Conservation (phyloP, 2,329 filamentous ascomycete genomes). For the Claviceps lovelessii region DNA sequence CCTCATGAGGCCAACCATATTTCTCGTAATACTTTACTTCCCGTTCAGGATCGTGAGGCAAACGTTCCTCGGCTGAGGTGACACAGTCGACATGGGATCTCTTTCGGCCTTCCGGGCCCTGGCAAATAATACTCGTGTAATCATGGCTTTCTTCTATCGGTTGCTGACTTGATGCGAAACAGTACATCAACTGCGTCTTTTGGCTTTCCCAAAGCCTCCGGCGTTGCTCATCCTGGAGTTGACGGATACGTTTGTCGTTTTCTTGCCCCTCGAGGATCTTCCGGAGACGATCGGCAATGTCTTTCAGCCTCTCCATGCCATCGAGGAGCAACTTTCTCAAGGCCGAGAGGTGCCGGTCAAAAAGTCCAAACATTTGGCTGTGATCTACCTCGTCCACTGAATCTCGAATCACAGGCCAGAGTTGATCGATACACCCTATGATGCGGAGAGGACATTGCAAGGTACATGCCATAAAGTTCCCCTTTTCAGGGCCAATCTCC, state of each 20-base stretch:
- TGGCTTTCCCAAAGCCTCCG: neutral
- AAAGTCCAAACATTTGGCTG: neutral
- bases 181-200: slow-evolving; percentile 8
- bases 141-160: neutral
- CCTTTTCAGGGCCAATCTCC: neutral
- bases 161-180: slow-evolving; percentile 7
- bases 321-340: neutral
- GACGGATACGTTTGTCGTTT: neutral
- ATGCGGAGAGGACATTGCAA: slow-evolving; percentile 3
- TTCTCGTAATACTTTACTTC: slow-evolving; percentile 5
- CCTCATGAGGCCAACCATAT: slow-evolving; percentile 11
- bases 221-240: slow-evolving; percentile 3
- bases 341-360: neutral
- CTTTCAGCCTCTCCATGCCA: neutral
- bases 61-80: neutral
- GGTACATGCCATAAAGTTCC: slow-evolving; percentile 5
- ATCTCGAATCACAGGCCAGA: neutral
- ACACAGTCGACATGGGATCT: too few species aligned
- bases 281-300: neutral
- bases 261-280: neutral
- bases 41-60: neutral
- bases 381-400: neutral
- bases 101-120: neutral
- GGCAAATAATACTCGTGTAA: neutral
- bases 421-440: neutral